Conservation (phyloP, 2,329 filamentous ascomycete genomes). For the Aureobasidium melanogenum region DNA sequence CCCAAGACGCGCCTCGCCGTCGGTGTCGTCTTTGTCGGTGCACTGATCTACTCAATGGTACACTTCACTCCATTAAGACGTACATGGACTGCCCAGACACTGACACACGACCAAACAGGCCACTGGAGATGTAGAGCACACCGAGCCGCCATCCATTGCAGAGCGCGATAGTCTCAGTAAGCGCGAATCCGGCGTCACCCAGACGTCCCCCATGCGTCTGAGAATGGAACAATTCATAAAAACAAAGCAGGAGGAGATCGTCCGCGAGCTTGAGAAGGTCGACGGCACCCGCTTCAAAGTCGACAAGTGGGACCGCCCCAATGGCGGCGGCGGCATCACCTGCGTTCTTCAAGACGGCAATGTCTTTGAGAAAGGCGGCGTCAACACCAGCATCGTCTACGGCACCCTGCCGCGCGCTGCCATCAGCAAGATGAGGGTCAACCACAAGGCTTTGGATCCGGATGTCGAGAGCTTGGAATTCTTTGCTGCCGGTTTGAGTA, state of each 20-base stretch:
- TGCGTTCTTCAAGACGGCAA: constrained; percentile 94
- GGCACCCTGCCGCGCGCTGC: constrained; percentile 78
- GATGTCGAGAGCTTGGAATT: constrained; percentile 80
- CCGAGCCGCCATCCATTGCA: constrained; percentile 63
- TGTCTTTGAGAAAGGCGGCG: constrained; percentile 94
- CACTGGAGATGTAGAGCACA: constrained; percentile 32
- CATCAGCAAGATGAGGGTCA: constrained; percentile 85
- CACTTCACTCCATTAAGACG: constrained; percentile 12
- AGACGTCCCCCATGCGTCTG: constrained; percentile 85
- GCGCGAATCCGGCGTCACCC: constrained; percentile 64
- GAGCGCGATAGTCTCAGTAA: constrained; percentile 77
- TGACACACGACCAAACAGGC: constrained; percentile 19
- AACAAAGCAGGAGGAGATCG: constrained; percentile 81
- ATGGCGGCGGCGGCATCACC: constrained; percentile 86
- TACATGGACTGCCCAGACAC: neutral
- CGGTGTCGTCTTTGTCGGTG: constrained; percentile 43
- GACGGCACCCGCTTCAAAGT: constrained; percentile 74
- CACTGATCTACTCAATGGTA: constrained; percentile 54
- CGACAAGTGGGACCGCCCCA: constrained; percentile 79
- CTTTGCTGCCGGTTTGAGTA: constrained; percentile 86
- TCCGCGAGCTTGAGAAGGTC: constrained; percentile 70
- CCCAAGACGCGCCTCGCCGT: constrained; percentile 36
- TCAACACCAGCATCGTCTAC: constrained; percentile 92
- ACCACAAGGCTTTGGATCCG: constrained; percentile 82
- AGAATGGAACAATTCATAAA: constrained; percentile 97